phyloP scores from a whole-genome alignment of 139 green algal species.

The Prasinococcaceae sp. region DNA sequence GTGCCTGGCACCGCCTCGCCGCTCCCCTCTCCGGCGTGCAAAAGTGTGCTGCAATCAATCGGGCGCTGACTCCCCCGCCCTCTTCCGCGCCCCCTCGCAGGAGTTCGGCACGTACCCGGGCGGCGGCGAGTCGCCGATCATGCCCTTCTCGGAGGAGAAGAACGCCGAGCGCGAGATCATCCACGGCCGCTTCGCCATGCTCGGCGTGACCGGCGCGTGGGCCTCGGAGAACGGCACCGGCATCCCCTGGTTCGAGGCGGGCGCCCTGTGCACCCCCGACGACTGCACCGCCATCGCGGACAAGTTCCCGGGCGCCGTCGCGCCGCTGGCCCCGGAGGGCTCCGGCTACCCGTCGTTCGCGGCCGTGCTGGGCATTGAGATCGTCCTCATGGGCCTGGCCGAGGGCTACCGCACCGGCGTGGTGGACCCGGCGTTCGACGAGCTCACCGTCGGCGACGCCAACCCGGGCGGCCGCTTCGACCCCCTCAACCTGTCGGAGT shows the following conservation, averaged over 20 bases:
- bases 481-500: constrained; percentile 21
- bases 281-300: neutral
- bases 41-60: no score
- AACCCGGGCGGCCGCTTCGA: constrained; percentile 20
- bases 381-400: constrained; percentile 57
- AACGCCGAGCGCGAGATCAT: constrained; percentile 26
- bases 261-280: constrained; percentile 1
- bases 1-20: no score
- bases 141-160: constrained; percentile 10
- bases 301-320: constrained; percentile 7
- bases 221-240: constrained; percentile 11
- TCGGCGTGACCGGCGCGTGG: constrained; percentile 4
- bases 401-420: constrained; percentile 45
- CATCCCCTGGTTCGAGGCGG: constrained; percentile 20
- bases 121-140: constrained; percentile 7
- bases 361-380: constrained; percentile 32
- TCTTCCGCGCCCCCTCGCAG: no score
- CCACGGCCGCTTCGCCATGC: constrained; percentile 19
- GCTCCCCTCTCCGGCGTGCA: no score
- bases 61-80: no score
- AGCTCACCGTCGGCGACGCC: constrained; percentile 16
- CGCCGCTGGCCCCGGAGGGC: constrained; percentile 2
- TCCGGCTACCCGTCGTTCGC: constrained; percentile 17
- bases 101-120: constrained; percentile 18
- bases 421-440: constrained; percentile 6